Conservation (phyloP, 2,329 filamentous ascomycete species). For the Trichoderma sp. region DNA sequence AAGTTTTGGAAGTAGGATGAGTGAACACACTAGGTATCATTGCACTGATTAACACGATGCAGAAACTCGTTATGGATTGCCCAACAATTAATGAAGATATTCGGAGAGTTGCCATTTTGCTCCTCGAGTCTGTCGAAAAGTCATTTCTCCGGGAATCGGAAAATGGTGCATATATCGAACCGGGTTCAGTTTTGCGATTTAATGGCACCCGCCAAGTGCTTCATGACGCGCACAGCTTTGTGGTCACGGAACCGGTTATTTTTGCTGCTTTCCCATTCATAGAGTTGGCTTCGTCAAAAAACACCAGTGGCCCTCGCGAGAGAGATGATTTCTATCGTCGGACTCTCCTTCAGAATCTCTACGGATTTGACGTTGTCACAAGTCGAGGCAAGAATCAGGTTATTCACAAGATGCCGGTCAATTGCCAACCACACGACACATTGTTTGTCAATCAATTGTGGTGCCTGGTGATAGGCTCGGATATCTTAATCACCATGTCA, state of each 20-base stretch:
- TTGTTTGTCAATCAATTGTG: constrained; percentile 12
- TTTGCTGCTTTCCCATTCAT: constrained; percentile 12
- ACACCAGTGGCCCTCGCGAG: too few species aligned
- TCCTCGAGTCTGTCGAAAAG: not conserved
- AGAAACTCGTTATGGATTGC: constrained; percentile 9
- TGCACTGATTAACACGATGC: not conserved
- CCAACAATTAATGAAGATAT: not conserved
- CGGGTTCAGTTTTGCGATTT: not conserved
- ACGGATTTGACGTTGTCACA: constrained; percentile 9
- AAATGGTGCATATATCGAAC: constrained; percentile 9
- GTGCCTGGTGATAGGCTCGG: constrained; percentile 4
- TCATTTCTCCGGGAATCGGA: constrained; percentile 11
- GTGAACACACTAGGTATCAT: too few species aligned
- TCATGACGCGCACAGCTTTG: not conserved
- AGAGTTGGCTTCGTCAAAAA: not conserved
- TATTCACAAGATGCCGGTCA: not conserved
- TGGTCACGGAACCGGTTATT: not conserved
- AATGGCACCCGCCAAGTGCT: not conserved
- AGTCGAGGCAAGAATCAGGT: constrained; percentile 5
- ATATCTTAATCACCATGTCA: constrained; percentile 10
- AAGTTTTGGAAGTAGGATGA: not conserved
- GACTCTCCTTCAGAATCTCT: constrained; percentile 13
- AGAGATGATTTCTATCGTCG: not conserved
- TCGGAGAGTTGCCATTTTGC: not conserved
- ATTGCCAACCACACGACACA: not conserved